These are phyloP conservation scores for Coemansia sp. DNA, from an alignment of 192 early-diverging fungal species.

Conservation along the genomic window DNA sequence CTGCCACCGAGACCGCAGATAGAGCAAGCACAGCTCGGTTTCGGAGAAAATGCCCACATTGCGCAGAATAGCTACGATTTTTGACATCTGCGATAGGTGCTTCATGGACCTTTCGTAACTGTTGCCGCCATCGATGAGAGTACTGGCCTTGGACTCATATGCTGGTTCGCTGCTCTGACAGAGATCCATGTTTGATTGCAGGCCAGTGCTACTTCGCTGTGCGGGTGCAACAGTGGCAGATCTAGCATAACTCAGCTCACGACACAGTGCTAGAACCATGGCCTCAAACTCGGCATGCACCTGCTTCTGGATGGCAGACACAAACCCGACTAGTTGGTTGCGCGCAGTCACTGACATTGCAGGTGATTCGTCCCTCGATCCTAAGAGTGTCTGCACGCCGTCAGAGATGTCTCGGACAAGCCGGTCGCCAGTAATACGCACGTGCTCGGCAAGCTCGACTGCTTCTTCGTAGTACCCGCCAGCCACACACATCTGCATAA, in stretches of 20 bases:
- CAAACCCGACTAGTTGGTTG: slow-evolving; percentile 30
- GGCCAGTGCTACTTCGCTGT: slow-evolving; percentile 1
- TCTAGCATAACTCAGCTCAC: slow-evolving; percentile 29
- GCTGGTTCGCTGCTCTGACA: not conserved
- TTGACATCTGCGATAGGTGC: slow-evolving; percentile 38
- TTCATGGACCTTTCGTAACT: slow-evolving; percentile 36
- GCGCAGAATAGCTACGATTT: slow-evolving; percentile 40
- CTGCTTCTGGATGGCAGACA: slow-evolving; percentile 33
- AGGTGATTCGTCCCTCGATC: slow-evolving; percentile 15
- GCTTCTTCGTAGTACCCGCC: slow-evolving; percentile 52
- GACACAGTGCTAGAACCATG: slow-evolving; percentile 41
- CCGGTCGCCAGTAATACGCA: slow-evolving; percentile 38
- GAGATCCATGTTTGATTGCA: not conserved
- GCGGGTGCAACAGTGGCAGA: not conserved
- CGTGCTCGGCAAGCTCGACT: slow-evolving; percentile 49
- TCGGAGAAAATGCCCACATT: slow-evolving; percentile 40
- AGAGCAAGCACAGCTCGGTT: slow-evolving; percentile 43
- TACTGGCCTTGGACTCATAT: not conserved
- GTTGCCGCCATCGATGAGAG: not conserved
- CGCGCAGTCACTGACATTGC: slow-evolving; percentile 2
- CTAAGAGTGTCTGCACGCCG: slow-evolving; percentile 29
- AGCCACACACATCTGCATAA: slow-evolving; percentile 54
- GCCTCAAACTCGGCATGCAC: slow-evolving; percentile 47
- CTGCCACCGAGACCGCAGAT: slow-evolving; percentile 48
- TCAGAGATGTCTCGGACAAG: slow-evolving; percentile 37